Evolutionary conservation across 495 filamentous ascomycete species (phyloP).

Genomic region (Aspergillus nanangensis): DNA sequence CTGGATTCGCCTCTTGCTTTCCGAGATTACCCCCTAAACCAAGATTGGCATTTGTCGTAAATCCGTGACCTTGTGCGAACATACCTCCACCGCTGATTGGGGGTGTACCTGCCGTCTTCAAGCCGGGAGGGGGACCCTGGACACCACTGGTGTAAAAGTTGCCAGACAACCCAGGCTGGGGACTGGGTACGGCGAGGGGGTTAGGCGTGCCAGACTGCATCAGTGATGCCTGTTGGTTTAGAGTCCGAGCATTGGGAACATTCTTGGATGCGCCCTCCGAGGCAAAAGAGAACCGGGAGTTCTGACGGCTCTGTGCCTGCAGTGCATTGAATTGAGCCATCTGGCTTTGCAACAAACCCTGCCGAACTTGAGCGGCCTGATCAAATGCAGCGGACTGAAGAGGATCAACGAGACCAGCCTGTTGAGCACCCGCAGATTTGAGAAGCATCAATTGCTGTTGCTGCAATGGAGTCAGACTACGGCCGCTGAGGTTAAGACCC

Average conservation of each 20-base stretch:
- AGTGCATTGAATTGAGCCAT: slow-evolving; percentile 44
- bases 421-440: slow-evolving; percentile 55
- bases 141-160: slow-evolving; percentile 57
- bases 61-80: slow-evolving; percentile 75
- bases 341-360: slow-evolving; percentile 57
- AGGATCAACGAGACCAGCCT: slow-evolving; percentile 51
- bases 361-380: slow-evolving; percentile 36
- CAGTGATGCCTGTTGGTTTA: slow-evolving; percentile 86
- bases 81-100: slow-evolving; percentile 73
- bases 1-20: slow-evolving; percentile 68
- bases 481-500: slow-evolving; percentile 54
- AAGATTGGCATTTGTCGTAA: slow-evolving; percentile 61
- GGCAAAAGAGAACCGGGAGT: slow-evolving; percentile 84
- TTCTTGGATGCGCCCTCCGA: slow-evolving; percentile 81
- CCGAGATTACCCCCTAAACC: slow-evolving; percentile 61
- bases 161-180: slow-evolving; percentile 39
- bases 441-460: slow-evolving; percentile 67
- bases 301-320: slow-evolving; percentile 78
- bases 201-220: slow-evolving; percentile 69
- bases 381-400: slow-evolving; percentile 45
- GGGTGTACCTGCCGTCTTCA: slow-evolving; percentile 91
- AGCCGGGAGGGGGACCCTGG: slow-evolving; percentile 87
- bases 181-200: slow-evolving; percentile 53
- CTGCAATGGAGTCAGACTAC: slow-evolving; percentile 75
- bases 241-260: slow-evolving; percentile 73